Conservation (phyloP, 768 basidiomycete genomes). For the Leccinum disarticulatum region DNA sequence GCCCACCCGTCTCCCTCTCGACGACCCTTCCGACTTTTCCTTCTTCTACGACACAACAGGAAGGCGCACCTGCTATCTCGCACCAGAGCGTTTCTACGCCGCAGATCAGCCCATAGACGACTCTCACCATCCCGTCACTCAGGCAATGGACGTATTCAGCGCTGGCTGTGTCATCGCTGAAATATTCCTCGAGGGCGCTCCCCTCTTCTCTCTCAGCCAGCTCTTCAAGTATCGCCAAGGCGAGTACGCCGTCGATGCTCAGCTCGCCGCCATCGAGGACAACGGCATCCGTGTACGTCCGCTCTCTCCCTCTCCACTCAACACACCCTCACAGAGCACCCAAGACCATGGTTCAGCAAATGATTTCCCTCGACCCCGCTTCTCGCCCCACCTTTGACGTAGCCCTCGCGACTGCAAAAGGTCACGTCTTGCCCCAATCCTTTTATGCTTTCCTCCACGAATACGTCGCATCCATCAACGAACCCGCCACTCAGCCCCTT, state of each 20-base stretch:
- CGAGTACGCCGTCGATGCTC: slow-evolving; percentile 71
- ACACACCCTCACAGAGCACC: slow-evolving; percentile 21
- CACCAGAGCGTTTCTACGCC: slow-evolving; percentile 93
- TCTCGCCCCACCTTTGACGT: slow-evolving; percentile 81
- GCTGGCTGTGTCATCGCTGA: slow-evolving; percentile 94
- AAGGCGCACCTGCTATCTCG: slow-evolving; percentile 91
- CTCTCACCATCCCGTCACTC: slow-evolving; percentile 81
- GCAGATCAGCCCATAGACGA: slow-evolving; percentile 58
- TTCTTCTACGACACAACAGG: slow-evolving; percentile 98
- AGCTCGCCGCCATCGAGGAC: slow-evolving; percentile 77
- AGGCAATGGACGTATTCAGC: slow-evolving; percentile 97
- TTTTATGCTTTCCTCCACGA: slow-evolving; percentile 96
- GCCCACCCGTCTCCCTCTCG: slow-evolving; percentile 90
- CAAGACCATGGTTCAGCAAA: slow-evolving; percentile 82
- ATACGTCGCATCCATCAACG: slow-evolving; percentile 80
- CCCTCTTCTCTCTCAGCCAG: slow-evolving; percentile 91
- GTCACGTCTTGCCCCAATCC: slow-evolving; percentile 82
- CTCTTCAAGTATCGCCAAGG: slow-evolving; percentile 92
- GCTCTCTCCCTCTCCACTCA: background rate
- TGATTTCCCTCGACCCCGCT: slow-evolving; percentile 81
- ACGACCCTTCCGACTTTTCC: slow-evolving; percentile 96
- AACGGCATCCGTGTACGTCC: slow-evolving; percentile 72
- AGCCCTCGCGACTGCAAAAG: slow-evolving; percentile 71
- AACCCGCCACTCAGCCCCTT: slow-evolving; percentile 53
- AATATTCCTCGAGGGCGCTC: slow-evolving; percentile 91